Base-by-base conservation (phyloP, 1,284 basidiomycete species). In the Heterobasidion irregulare region DNA sequence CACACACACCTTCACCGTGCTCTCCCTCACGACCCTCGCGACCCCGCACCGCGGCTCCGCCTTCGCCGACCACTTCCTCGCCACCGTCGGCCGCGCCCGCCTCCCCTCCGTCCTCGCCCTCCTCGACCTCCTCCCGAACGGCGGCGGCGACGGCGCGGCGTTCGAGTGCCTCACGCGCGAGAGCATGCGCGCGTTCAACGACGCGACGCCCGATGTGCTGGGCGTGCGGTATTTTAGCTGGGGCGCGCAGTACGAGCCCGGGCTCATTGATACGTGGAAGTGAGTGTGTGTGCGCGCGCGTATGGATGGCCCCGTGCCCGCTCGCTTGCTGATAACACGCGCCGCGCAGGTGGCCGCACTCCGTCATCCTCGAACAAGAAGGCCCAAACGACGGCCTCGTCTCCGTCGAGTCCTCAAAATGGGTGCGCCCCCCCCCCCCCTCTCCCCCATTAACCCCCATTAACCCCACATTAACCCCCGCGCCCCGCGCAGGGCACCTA, bases 361-460 rank as follows among this genome's bases (percentile, higher is more conserved):
- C 82, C 4, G 84, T 97, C 36, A 87, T 98, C 51, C 68, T 87
- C 19, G 86, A 92, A 64, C 89, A 90, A 65, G 94, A 98, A 71
- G 94, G 94, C 15, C 84, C 89, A 5, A 98, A 98, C 63, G 93
- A 96, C 66, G 93, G 94, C 1, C 76, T 96, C 44, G 93, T 96
- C 54, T 92, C 88, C 19, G 81, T 95, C 45, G 73, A 84, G 59
- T 92, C 89, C 1, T 80, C 92, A 4, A 83, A 86, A 76, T 95
- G 93, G 92, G 83, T 82, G 58, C 45, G 77, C 57, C n/a, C 33
- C 43, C 43, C 63, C 48, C 12, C 33, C 26, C 26, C 41, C 51
- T n/a, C n/a, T n/a, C n/a, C n/a, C n/a, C n/a, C n/a, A n/a, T n/a
- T n/a, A n/a, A n/a, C n/a, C n/a, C n/a, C n/a, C n/a, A n/a, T n/a